phyloP scores from a whole-genome alignment of 2,329 filamentous ascomycete genomes.

The Paracamarosporium sp. region DNA sequence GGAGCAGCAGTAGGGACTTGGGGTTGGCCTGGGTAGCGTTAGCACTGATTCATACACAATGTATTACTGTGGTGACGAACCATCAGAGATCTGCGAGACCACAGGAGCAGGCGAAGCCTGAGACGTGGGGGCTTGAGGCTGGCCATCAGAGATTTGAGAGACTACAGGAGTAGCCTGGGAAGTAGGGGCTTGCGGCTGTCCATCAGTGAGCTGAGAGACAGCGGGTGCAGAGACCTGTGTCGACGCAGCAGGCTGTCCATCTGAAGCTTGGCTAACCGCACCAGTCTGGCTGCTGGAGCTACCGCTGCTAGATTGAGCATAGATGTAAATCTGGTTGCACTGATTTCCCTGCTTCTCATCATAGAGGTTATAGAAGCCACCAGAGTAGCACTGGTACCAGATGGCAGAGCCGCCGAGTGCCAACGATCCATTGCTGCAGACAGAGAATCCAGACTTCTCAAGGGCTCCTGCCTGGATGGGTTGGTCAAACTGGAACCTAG shows the following conservation, averaged over 20 bases:
- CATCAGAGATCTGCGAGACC: conserved; percentile 26
- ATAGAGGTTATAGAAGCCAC: conserved; percentile 84
- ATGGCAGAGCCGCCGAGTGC: conserved; percentile 70
- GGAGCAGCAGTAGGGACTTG: conserved; percentile 19
- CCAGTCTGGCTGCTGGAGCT: conserved; percentile 2
- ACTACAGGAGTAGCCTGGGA: conserved; percentile 21
- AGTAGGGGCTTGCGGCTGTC: conserved; percentile 29
- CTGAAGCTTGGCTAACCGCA: conserved; percentile 11
- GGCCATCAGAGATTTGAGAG: conserved; percentile 33
- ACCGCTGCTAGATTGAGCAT: conserved; percentile 8
- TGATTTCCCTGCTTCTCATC: conserved; percentile 72
- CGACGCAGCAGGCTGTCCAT: conserved; percentile 24
- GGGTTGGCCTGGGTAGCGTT: no score
- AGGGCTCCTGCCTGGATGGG: conserved; percentile 70
- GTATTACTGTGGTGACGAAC: no score
- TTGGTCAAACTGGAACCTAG: conserved; percentile 50
- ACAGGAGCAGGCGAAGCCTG: conserved; percentile 6
- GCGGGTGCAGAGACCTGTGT: conserved; percentile 16
- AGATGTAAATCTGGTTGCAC: conserved; percentile 59
- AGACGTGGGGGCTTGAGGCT: conserved; percentile 20
- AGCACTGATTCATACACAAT: no score
- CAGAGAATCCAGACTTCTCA: conserved; percentile 75
- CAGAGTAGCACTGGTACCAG: conserved; percentile 78
- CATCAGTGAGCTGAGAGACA: conserved; percentile 13
- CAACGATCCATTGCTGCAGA: conserved; percentile 72